Percentiles rank a stretch among this genome's conserved stretches.
Conservation (phyloP, 306 rosid species). For the Quercus engelmannii region DNA sequence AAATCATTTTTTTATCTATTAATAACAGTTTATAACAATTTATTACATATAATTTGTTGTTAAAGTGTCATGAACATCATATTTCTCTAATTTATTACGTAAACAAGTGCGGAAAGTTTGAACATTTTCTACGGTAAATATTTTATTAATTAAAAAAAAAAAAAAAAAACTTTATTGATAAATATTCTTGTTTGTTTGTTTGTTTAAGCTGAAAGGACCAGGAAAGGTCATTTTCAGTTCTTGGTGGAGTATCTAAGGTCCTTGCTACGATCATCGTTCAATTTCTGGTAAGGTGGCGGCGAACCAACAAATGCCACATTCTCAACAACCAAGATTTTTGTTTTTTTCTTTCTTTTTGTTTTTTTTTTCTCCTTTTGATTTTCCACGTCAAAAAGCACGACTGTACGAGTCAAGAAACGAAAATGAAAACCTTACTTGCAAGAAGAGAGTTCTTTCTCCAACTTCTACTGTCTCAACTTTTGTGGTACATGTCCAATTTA, state of each 20-base stretch:
- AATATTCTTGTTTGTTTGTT: neutral
- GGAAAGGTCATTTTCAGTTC: neutral
- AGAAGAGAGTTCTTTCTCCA: neutral
- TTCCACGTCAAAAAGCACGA: too few relatives aligned
- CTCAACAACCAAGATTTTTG: neutral
- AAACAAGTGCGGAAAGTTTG: too few relatives aligned
- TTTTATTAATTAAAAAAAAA: too few relatives aligned
- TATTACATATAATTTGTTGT: too few relatives aligned
- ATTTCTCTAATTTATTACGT: too few relatives aligned
- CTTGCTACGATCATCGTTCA: neutral
- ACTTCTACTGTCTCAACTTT: too few relatives aligned
- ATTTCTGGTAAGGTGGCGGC: neutral
- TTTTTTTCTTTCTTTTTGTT: too few relatives aligned
- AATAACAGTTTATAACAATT: too few relatives aligned
- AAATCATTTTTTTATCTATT: too few relatives aligned
- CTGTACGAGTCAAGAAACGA: neutral
- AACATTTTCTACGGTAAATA: too few relatives aligned
- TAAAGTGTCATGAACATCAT: fast-evolving
- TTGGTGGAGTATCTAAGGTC: neutral
- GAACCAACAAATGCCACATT: neutral
- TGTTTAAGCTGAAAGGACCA: neutral
- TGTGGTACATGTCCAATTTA: too few relatives aligned
- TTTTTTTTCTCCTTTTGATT: neutral
- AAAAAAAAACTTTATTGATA: too few relatives aligned
- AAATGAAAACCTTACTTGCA: neutral